Base-by-base conservation (phyloP, 2,329 filamentous ascomycete species). In the Boeremia lycopersici region DNA sequence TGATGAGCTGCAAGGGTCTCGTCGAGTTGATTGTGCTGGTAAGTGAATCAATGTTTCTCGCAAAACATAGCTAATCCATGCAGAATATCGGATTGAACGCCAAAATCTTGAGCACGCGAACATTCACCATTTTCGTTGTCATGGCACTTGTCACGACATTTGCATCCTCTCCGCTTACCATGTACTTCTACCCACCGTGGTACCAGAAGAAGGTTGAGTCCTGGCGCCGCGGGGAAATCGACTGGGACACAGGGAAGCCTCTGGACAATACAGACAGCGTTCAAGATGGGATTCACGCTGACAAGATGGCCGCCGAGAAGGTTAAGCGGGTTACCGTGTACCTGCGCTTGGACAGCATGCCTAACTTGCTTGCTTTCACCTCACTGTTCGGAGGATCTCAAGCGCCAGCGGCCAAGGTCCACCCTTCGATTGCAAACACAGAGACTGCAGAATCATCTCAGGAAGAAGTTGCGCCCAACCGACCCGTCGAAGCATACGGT, bases 1-100 rank as follows among this genome's bases (percentile, higher is more conserved):
- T 97, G 66, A 98, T 98, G 93, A 96, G 91, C 76, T 98, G 93
- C 76, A 98, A 98, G 75, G 93, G 93, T 67, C 81, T 98, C 9
- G 93, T 97, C 0, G 93, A 97, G 74, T 79, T 98, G 47, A 97
- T 98, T 72, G 93, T 97, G n/a, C 74, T 96, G 74, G 90, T 93
- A 80, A 77, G 86, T 44, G 17, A 12, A n/a, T 17, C 15, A 10
- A 11, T 6, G 2, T 25, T 3, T 4, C 19, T n/a, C 17, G 3
- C 2, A 6, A 13, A 6, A 13, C 35, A n/a, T 23, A 36, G 56
- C 64, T 71, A 48, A 71, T 41, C 28, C 8, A 8, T 1, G n/a
- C 61, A 86, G 82, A 89, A 90, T 67, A 91, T 98, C 64, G 91
- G 92, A 39, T 81, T 93, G 2, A 87, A 93, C 77, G 91, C 92